Base-by-base conservation (phyloP, 129 eudicot genomes). In the Tanacetum coccineum region DNA sequence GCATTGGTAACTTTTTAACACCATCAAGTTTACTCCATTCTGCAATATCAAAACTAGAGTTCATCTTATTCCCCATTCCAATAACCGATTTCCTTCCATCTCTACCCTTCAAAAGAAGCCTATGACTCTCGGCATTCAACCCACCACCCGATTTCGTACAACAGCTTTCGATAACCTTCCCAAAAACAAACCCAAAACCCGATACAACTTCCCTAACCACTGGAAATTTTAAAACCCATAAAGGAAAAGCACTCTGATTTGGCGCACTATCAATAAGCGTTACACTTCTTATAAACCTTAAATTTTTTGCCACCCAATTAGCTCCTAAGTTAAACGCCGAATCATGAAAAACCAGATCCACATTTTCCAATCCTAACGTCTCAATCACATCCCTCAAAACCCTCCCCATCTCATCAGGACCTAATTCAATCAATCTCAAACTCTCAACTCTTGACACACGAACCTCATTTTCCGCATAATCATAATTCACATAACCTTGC, bases 161-260 rank as follows among this genome's bases (percentile, higher is more conserved):
- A 70, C 75, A 87, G 50, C 13, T 39, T 28, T 49, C 75, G 42
- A 91, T 18, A 49, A 85, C 83, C 66, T 68, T 85, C 62, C 53
- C 64, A 49, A 91, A 91, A 67, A 71, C 90, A 32, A 78, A 87
- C 18, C 83, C 76, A 13, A 76, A 79, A 65, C 96, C 85, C 52
- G 83, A 75, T 26, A 83, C 90, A 74, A 81, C 75, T 46, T 78
- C 90, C 81, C 94, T 78, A 48, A 91, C 50, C 28, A 81, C 70
- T 0, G 87, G 91, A 40, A 83, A 17, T 55, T 60, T 68, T 70
- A 91, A 69, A 22, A 72, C 72, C 88, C 79, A 85, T 64, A 87
- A 63, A 46, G 96, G 94, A 79, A 87, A 81, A 55, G 88, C 90
- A n/a, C n/a, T n/a, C n/a, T n/a, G n/a, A n/a, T n/a, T n/a, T n/a